Evolutionary conservation across 2,329 filamentous ascomycete genomes (phyloP).

Genomic region (Stromatinia cepivora): DNA sequence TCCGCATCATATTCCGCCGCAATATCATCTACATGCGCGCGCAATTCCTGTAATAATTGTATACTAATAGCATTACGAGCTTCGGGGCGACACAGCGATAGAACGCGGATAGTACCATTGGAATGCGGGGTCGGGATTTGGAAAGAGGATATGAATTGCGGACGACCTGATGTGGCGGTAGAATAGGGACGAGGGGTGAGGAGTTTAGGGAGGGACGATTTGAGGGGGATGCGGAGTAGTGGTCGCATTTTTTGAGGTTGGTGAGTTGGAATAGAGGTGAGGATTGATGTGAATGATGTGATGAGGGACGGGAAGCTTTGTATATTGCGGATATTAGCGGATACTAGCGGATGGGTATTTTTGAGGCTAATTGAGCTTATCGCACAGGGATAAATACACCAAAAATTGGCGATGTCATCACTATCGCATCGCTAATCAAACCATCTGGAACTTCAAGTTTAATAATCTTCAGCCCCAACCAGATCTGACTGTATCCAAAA

Average conservation of each 20-base stretch:
- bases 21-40: slow-evolving; percentile 70
- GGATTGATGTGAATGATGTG: too few species aligned
- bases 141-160: slow-evolving; percentile 22
- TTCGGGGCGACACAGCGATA: slow-evolving; percentile 80
- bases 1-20: slow-evolving; percentile 59
- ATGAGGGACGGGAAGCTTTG: neutral
- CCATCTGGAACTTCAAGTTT: neutral
- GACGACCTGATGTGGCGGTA: slow-evolving; percentile 22
- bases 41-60: slow-evolving; percentile 70
- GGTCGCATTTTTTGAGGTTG: slow-evolving; percentile 14
- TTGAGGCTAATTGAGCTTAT: neutral
- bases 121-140: slow-evolving; percentile 18
- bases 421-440: neutral
- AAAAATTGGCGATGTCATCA: slow-evolving; percentile 10
- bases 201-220: slow-evolving; percentile 25
- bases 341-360: neutral
- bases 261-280: neutral
- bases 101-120: slow-evolving; percentile 76
- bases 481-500: neutral
- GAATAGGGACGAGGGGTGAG: slow-evolving; percentile 23
- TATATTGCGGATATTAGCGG: slow-evolving; percentile 1
- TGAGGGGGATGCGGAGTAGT: neutral
- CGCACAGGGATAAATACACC: too few species aligned
- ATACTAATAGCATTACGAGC: slow-evolving; percentile 90
- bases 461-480: slow-evolving; percentile 7